Percentiles rank a stretch among this genome's conserved stretches.
These are phyloP conservation scores for Pseudognaphalium luteoalbum DNA, from an alignment of 129 eudicot species.

Conservation along the genomic window DNA sequence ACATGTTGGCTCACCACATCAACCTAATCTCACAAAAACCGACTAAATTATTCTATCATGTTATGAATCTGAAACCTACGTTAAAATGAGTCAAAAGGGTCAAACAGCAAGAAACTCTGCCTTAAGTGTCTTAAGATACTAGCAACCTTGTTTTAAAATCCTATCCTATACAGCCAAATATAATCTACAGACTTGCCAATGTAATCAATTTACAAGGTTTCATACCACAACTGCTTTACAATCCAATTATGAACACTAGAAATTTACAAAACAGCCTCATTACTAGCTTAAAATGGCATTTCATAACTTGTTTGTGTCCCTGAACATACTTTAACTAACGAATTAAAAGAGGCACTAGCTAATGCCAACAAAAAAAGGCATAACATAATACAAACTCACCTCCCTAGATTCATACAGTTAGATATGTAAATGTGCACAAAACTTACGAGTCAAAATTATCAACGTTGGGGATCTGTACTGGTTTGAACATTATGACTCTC, in stretches of 20 bases:
- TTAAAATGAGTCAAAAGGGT: too few relatives aligned
- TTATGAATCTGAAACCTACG: too few relatives aligned
- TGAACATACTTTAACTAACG: not conserved
- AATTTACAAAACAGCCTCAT: slow-evolving; percentile 5
- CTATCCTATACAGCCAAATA: not conserved
- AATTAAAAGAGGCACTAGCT: not conserved
- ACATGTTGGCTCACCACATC: too few relatives aligned
- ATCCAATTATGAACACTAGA: not conserved
- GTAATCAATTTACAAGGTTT: not conserved
- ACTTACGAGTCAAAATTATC: slow-evolving; percentile 6
- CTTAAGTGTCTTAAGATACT: too few relatives aligned
- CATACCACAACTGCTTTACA: not conserved
- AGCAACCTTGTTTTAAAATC: too few relatives aligned
- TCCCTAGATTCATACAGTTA: slow-evolving; percentile 23
- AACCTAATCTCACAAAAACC: too few relatives aligned
- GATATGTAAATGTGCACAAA: slow-evolving; percentile 6
- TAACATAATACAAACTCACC: slow-evolving; percentile 2
- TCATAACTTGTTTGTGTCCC: not conserved
- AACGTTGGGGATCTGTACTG: slow-evolving; percentile 34
- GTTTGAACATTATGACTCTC: slow-evolving; percentile 12
- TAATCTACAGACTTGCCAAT: not conserved
- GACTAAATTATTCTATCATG: too few relatives aligned
- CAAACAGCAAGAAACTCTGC: too few relatives aligned
- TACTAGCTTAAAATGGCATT: not conserved
- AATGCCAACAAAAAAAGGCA: slow-evolving; percentile 11